These are phyloP conservation scores for Diplodia seriata DNA, from an alignment of 2,329 filamentous ascomycete species.

Conservation along the genomic window DNA sequence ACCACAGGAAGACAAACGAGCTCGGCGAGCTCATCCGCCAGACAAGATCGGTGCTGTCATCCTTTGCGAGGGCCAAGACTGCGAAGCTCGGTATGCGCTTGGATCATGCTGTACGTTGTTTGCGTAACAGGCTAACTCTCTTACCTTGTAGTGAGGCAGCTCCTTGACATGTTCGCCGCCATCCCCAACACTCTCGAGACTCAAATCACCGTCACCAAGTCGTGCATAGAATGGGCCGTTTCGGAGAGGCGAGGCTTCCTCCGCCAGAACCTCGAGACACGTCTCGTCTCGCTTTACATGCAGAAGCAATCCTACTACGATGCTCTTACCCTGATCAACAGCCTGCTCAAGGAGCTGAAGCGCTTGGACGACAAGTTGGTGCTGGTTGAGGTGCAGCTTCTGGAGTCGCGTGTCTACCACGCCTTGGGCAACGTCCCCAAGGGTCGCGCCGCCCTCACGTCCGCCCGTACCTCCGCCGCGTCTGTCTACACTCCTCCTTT, in stretches of 20 bases:
- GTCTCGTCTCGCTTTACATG: constrained; percentile 93
- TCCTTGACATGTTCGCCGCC: constrained; percentile 91
- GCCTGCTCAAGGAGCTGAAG: constrained; percentile 94
- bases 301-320: constrained; percentile 98
- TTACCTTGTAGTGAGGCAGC: constrained; percentile 76
- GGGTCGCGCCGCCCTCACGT: constrained; percentile 91
- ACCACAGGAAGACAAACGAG: constrained; percentile 82
- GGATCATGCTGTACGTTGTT: not conserved
- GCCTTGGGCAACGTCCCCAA: constrained; percentile 96
- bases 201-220: constrained; percentile 94
- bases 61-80: constrained; percentile 98
- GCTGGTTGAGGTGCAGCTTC: constrained; percentile 94
- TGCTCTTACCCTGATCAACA: constrained; percentile 94
- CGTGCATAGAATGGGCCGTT: constrained; percentile 99
- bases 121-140: not conserved
- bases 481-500: constrained; percentile 96
- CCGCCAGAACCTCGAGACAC: constrained; percentile 96
- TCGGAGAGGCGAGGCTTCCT: constrained; percentile 94
- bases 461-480: constrained; percentile 90
- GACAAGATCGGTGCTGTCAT: constrained; percentile 88
- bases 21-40: constrained; percentile 89
- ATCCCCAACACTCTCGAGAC: constrained; percentile 95
- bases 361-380: constrained; percentile 98
- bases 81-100: constrained; percentile 83
- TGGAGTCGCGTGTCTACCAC: constrained; percentile 97